A percentile compares a stretch with the other conserved stretches of the same genome.
Evolutionary conservation across 2,329 filamentous ascomycete species (phyloP).

Genomic region (Tympanopsis confertula): DNA sequence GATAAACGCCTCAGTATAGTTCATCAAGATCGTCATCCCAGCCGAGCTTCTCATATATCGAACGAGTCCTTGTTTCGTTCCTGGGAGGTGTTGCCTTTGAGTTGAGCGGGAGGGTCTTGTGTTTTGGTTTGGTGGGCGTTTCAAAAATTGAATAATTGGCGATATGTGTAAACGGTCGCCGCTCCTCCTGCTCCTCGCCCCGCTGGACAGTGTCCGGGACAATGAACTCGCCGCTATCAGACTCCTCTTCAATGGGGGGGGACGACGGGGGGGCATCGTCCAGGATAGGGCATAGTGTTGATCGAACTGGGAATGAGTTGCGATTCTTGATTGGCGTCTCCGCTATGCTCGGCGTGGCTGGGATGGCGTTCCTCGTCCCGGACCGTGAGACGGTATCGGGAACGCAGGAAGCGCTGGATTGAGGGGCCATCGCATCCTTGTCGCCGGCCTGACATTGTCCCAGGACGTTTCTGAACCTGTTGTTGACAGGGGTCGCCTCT

Average conservation of each 20-base stretch:
- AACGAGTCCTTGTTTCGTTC: slow-evolving; percentile 10
- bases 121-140: slow-evolving; percentile 6
- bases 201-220: slow-evolving; percentile 2
- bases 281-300: no score
- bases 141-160: slow-evolving; percentile 4
- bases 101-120: slow-evolving; percentile 1
- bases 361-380: not conserved
- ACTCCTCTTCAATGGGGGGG: no score
- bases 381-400: not conserved
- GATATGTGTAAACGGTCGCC: not conserved
- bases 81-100: slow-evolving; percentile 8
- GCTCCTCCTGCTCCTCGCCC: not conserved
- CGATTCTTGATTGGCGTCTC: not conserved
- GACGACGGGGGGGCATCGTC: no score
- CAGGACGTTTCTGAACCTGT: slow-evolving; percentile 39
- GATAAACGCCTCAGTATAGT: no score
- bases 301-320: not conserved
- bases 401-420: not conserved
- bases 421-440: not conserved
- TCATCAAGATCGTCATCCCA: slow-evolving; percentile 39
- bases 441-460: slow-evolving; percentile 4
- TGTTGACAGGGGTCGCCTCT: slow-evolving; percentile 45
- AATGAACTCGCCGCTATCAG: no score
- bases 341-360: not conserved
- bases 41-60: slow-evolving; percentile 41